Base-by-base conservation (phyloP, 805 yeast genomes). In the Saccharomyces kudriavzevii region DNA sequence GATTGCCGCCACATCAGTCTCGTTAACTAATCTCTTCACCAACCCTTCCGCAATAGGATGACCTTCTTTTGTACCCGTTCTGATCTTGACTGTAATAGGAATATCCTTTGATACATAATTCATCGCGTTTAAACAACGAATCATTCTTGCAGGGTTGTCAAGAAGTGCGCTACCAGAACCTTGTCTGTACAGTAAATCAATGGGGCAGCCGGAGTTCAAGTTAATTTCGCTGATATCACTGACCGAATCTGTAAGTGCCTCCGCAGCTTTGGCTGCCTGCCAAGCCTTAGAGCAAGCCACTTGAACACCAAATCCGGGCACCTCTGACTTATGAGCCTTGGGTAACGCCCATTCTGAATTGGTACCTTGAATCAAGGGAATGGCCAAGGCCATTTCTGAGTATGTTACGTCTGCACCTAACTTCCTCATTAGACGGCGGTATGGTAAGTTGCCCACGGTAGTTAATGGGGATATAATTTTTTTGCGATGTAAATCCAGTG, bases 321-420 rank as follows among this genome's bases (percentile, higher is more conserved):
- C 76, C 67, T 94, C 99, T 1, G 82, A 72, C 22, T 72, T 67
- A 68, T 94, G 97, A 4, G 96, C 94, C 63, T 91, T 87, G 22
- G 96, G 89, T 48, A 94, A 75, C 0, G 99, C 99, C 99, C 99
- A 94, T 70, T 94, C 99, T 2, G 96, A 82, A 67, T 89, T 89
- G 17, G 85, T 79, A 28, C 97, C 99, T 67, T 89, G 96, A 26
- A 94, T 73, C 51, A 94, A 73, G 1, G 98, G 97, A 50, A 88
- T 73, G 1, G 87, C 74, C 40, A 94, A 75, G 0, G 98, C 97
- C 99, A 94, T 94, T 72, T 94, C 99, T 43, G 91, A 80, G 67
- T 88, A 94, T 0, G 99, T 94, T 17, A 90, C 79, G 63, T 94
- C 97, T 11, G 96, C 96, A 17, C 97, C 97, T 31, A 89, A 70